These are phyloP conservation scores for Xylaria grammica DNA, from an alignment of 495 filamentous ascomycete species.

Conservation along the genomic window DNA sequence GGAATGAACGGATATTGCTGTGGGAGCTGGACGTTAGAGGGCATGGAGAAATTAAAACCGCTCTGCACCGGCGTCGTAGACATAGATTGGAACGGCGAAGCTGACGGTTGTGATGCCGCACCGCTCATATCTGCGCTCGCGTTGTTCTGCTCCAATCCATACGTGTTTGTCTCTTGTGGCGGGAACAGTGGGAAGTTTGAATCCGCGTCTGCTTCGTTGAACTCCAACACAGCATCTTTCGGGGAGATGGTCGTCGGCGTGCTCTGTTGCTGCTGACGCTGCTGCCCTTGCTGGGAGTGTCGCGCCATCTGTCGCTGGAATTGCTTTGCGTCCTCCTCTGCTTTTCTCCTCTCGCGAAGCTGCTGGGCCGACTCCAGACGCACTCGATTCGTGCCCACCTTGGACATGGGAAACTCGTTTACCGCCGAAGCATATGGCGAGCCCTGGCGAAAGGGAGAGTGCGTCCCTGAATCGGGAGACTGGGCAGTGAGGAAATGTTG, in stretches of 20 bases:
- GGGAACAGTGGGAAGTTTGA: conserved; percentile 74
- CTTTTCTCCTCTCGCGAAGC: conserved; percentile 64
- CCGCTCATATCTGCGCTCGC: conserved; percentile 22
- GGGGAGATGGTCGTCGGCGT: conserved; percentile 92
- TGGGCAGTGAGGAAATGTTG: conserved; percentile 67
- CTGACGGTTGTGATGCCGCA: conserved; percentile 34
- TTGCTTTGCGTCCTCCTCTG: conserved; percentile 60
- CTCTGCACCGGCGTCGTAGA: conserved; percentile 47
- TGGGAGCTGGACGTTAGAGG: conserved; percentile 51
- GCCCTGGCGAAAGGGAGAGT: conserved; percentile 80
- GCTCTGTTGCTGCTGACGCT: conserved; percentile 36
- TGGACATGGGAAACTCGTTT: conserved; percentile 52
- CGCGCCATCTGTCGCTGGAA: conserved; percentile 57
- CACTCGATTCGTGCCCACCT: conserved; percentile 41
- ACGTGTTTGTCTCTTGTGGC: conserved; percentile 40
- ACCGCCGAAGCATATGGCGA: conserved; percentile 67
- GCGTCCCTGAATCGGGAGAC: conserved; percentile 62
- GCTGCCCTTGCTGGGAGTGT: conserved; percentile 36
- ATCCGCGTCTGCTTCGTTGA: conserved; percentile 73
- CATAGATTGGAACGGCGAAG: conserved; percentile 50
- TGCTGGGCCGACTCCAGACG: conserved; percentile 63
- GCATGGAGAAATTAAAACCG: conserved; percentile 48
- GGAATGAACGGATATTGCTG: conserved; percentile 65
- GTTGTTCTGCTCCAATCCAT: conserved; percentile 39
- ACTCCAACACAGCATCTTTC: conserved; percentile 90